phyloP scores from a whole-genome alignment of 148 eudicot species.

The Polygonum aviculare region DNA sequence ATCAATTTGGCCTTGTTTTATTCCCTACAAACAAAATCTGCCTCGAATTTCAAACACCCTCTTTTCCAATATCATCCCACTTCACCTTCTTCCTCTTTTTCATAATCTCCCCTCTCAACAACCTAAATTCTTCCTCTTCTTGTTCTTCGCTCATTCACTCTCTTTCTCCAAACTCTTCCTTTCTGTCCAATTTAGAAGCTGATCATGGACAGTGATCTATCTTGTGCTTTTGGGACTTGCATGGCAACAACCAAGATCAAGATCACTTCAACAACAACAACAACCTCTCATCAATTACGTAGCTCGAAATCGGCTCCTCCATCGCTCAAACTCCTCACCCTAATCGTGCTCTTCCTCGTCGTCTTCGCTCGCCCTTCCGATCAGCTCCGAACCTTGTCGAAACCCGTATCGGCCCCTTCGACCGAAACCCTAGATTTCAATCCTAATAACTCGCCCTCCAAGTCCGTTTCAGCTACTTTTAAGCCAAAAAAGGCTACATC shows the following conservation, averaged over 20 bases:
- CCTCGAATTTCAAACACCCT: neutral
- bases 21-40: neutral
- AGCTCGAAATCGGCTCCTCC: neutral
- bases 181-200: no score
- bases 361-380: neutral
- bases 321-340: neutral
- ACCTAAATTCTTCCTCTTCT: neutral
- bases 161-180: neutral
- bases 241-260: neutral
- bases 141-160: neutral
- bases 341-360: neutral
- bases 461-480: neutral
- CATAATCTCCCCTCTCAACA: neutral
- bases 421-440: constrained; percentile 2
- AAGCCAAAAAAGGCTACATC: neutral
- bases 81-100: neutral
- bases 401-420: neutral
- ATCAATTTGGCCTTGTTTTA: neutral
- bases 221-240: neutral
- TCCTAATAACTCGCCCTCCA: neutral
- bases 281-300: neutral
- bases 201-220: neutral
- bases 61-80: neutral
- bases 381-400: neutral
- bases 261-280: neutral